Conservation (phyloP, 345 rosid genomes). For the Schrenkiella parvula region DNA sequence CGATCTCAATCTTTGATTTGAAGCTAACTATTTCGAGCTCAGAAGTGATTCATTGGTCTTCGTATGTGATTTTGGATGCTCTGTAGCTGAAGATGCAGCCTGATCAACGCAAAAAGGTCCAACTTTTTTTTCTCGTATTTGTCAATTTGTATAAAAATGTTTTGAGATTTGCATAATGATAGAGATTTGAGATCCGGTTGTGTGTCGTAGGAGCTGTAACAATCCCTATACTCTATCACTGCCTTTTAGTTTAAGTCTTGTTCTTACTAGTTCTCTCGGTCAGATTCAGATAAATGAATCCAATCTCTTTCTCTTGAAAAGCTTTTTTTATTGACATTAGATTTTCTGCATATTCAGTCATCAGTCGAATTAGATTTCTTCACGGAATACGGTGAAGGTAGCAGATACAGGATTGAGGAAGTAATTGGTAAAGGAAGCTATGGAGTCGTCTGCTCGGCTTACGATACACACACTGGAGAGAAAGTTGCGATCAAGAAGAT, state of each 20-base stretch:
- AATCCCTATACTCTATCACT: slow-evolving; percentile 1
- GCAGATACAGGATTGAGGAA: slow-evolving; percentile 84
- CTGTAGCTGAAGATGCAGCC: slow-evolving; percentile 73
- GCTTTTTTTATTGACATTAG: background rate
- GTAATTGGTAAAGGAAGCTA: slow-evolving; percentile 95
- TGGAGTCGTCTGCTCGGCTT: slow-evolving; percentile 89
- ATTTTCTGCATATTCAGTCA: slow-evolving; percentile 39
- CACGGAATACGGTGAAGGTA: slow-evolving; percentile 92
- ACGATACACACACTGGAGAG: slow-evolving; percentile 71
- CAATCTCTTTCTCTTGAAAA: background rate
- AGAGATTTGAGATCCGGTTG: background rate
- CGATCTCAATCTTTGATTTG: background rate
- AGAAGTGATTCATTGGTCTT: background rate
- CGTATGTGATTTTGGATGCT: slow-evolving; percentile 35
- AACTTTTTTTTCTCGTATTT: background rate
- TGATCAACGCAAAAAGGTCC: slow-evolving; percentile 89
- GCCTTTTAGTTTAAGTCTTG: background rate
- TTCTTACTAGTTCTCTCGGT: background rate
- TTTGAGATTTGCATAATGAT: background rate
- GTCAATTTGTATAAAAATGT: background rate
- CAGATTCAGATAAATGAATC: background rate
- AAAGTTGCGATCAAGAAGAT: slow-evolving; percentile 91
- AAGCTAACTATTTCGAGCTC: slow-evolving; percentile 1
- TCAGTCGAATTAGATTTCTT: slow-evolving; percentile 77
- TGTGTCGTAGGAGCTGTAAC: background rate